These are phyloP conservation scores for Trypanosoma scelopori DNA, from an alignment of 208 protist species.

Conservation along the genomic window DNA sequence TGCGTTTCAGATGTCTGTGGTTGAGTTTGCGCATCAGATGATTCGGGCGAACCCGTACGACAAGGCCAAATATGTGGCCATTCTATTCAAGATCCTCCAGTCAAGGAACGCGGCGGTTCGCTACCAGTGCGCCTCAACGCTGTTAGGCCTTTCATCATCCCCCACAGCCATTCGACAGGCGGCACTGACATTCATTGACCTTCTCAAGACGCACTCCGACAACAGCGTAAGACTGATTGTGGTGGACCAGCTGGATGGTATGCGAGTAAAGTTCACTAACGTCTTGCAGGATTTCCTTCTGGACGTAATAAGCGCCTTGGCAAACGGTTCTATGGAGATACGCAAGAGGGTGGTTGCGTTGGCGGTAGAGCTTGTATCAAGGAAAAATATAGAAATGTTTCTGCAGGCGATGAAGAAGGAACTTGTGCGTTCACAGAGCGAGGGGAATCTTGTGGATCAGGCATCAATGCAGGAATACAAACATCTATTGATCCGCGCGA, in stretches of 20 bases:
- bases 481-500: slow-evolving; percentile 90
- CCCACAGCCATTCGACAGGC: slow-evolving; percentile 95
- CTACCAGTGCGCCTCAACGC: slow-evolving; percentile 94
- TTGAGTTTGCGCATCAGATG: slow-evolving; percentile 84
- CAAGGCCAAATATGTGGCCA: slow-evolving; percentile 93
- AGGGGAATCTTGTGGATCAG: slow-evolving; percentile 36
- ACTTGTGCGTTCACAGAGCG: slow-evolving; percentile 54
- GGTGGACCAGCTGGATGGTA: slow-evolving; percentile 93
- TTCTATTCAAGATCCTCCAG: slow-evolving; percentile 95
- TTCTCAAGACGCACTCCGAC: slow-evolving; percentile 94
- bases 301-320: slow-evolving; percentile 95
- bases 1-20: slow-evolving; percentile 90
- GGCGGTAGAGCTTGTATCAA: slow-evolving; percentile 91
- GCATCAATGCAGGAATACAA: slow-evolving; percentile 71
- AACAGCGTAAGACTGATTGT: slow-evolving; percentile 99
- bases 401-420: slow-evolving; percentile 96
- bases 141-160: slow-evolving; percentile 94
- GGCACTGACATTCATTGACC: slow-evolving; percentile 91
- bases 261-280: slow-evolving; percentile 74
- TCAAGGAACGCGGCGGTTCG: slow-evolving; percentile 92
- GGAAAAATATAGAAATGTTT: slow-evolving; percentile 93
- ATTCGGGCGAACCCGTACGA: slow-evolving; percentile 84
- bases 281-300: slow-evolving; percentile 94
- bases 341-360: slow-evolving; percentile 94
- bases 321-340: slow-evolving; percentile 92